Percentiles rank a stretch among this genome's conserved stretches.
Evolutionary conservation across 805 yeast species (phyloP).

Genomic region (Metschnikowia reukaufii): DNA sequence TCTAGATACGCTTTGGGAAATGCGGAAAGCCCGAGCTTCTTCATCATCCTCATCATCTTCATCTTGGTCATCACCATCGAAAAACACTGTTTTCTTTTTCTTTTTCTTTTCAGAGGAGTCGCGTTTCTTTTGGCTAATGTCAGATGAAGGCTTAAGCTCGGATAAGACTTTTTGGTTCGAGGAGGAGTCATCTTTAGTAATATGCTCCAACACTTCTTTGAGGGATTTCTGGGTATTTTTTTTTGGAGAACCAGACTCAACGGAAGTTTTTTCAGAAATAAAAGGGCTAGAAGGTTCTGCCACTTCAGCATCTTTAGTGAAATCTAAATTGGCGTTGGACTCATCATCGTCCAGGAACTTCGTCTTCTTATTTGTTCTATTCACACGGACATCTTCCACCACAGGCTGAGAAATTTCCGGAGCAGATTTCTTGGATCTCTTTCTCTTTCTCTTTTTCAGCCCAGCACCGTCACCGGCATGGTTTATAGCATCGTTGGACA

Average conservation of each 20-base stretch:
- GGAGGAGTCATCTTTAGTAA: neutral
- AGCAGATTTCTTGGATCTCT: slow-evolving; percentile 22
- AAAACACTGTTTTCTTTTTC: slow-evolving; percentile 29
- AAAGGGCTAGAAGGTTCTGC: neutral
- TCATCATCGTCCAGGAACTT: slow-evolving; percentile 22
- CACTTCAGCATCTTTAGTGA: no score
- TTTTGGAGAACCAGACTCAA: no score
- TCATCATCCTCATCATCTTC: slow-evolving; percentile 37
- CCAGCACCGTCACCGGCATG: slow-evolving; percentile 11
- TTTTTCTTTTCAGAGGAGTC: slow-evolving; percentile 1
- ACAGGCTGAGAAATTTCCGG: slow-evolving; percentile 7
- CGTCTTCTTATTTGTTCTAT: slow-evolving; percentile 25
- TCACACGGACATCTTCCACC: slow-evolving; percentile 16
- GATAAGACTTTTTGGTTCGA: neutral
- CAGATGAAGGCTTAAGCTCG: neutral
- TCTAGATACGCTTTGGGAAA: slow-evolving; percentile 4
- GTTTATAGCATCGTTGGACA: slow-evolving; percentile 10
- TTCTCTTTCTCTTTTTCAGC: slow-evolving; percentile 19
- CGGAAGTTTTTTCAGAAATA: neutral
- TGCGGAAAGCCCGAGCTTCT: slow-evolving; percentile 8
- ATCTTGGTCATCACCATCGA: slow-evolving; percentile 34
- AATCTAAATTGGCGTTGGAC: neutral
- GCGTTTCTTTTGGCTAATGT: neutral
- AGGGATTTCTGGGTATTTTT: neutral
- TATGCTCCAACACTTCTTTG: neutral